These are phyloP conservation scores for Dendryphion nanum DNA, from an alignment of 2,329 filamentous ascomycete species.

Conservation along the genomic window DNA sequence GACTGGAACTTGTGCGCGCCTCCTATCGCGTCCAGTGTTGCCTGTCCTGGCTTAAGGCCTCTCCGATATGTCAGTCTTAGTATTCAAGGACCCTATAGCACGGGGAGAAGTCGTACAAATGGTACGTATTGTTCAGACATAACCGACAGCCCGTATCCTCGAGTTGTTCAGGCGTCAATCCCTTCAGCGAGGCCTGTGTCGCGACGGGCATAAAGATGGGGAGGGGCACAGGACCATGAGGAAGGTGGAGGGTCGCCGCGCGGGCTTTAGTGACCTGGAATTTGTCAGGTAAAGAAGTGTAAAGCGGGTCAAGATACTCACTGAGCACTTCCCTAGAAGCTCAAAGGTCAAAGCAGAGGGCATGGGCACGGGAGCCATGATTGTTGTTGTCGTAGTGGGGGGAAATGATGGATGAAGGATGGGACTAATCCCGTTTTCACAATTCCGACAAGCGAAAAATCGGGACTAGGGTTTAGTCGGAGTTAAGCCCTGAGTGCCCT, in stretches of 20 bases:
- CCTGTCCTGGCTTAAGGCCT: constrained; percentile 90
- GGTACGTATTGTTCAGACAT: constrained; percentile 98
- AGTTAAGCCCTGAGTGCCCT: too few relatives aligned
- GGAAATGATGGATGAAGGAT: too few relatives aligned
- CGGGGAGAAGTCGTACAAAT: constrained; percentile 66
- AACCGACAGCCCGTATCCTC: constrained; percentile 85
- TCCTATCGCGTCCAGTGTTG: constrained; percentile 80
- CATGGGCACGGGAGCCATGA: constrained; percentile 34
- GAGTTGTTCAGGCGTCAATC: constrained; percentile 86
- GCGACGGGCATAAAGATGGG: constrained; percentile 99
- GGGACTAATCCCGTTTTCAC: too few relatives aligned
- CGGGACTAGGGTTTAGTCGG: too few relatives aligned
- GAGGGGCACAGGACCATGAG: constrained; percentile 85
- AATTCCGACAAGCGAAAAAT: too few relatives aligned
- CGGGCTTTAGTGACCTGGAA: constrained; percentile 86
- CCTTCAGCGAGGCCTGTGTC: constrained; percentile 93
- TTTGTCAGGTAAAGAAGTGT: constrained; percentile 5
- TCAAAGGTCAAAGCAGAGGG: constrained; percentile 39
- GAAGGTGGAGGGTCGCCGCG: constrained; percentile 81
- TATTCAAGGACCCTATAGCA: background rate
- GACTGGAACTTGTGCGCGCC: constrained; percentile 93
- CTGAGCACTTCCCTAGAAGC: constrained; percentile 40
- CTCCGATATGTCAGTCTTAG: constrained; percentile 29
- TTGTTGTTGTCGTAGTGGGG: too few relatives aligned
- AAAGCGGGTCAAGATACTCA: too few relatives aligned